Conservation (phyloP, 2,329 filamentous ascomycete species). For the Decorospora gaudefroyi region DNA sequence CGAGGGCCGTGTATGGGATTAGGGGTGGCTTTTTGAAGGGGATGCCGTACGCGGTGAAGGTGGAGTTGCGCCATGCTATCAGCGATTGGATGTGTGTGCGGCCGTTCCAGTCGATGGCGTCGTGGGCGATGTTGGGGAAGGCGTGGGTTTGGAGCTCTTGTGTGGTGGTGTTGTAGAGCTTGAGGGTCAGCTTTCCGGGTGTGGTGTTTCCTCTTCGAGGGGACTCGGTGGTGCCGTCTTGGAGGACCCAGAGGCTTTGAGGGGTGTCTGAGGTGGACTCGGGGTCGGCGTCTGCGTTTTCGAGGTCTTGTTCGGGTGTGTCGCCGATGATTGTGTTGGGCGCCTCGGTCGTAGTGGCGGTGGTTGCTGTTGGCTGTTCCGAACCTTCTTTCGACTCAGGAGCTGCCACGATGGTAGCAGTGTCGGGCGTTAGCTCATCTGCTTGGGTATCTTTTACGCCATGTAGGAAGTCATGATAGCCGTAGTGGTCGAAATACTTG, state of each 20-base stretch:
- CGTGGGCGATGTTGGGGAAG: not conserved
- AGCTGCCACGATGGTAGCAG: too few relatives aligned
- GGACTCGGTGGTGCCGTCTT: not conserved
- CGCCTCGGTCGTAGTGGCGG: too few relatives aligned
- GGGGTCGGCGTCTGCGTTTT: not conserved
- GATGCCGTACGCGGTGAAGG: slow-evolving; percentile 5
- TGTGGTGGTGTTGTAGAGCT: not conserved
- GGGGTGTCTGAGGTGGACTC: not conserved
- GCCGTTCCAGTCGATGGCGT: slow-evolving; percentile 10
- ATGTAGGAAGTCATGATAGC: slow-evolving; percentile 5
- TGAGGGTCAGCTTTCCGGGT: slow-evolving; percentile 2
- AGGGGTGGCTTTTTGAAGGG: not conserved
- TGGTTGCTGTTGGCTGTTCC: too few relatives aligned
- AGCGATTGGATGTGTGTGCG: slow-evolving; percentile 5
- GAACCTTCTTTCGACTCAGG: too few relatives aligned
- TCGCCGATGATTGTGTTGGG: not conserved
- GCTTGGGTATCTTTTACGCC: not conserved
- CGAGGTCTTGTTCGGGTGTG: not conserved
- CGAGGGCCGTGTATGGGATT: slow-evolving; percentile 8
- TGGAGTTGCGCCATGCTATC: slow-evolving; percentile 5
- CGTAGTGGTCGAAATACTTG: slow-evolving; percentile 9
- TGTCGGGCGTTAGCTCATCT: not conserved
- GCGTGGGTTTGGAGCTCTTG: not conserved
- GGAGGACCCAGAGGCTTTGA: slow-evolving; percentile 7
- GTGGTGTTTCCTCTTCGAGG: not conserved